Evolutionary conservation across 768 basidiomycete species (phyloP), one percentile per base, ranked within the genome.

Genomic region (Russula sp.): DNA sequence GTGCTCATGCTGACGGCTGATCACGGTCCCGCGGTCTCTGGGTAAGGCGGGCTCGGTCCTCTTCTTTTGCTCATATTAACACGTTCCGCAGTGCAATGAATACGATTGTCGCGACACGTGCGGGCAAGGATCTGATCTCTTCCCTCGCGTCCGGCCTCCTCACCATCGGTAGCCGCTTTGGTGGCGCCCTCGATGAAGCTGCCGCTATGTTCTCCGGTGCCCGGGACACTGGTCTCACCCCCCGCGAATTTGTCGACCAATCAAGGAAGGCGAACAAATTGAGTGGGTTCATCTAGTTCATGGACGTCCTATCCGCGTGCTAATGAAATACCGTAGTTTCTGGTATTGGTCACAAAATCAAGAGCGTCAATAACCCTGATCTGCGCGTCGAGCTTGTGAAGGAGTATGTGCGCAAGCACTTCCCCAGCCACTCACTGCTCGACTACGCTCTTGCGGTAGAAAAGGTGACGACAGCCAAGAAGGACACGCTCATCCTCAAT

Each of bases 331-430:
- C 57, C 56, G 39, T 66, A 90, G 89, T 98, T 80, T 89, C 87
- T 67, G 96, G 96, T 80, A 99, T 99, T 67, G 96, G 96, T 49
- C 96, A 99, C 86, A 98, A 98, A 84, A 97, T 99, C 82, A 99
- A 99, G 86, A 93, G 88, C 67, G 90, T 93, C 66, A 94, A 92
- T 77, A 95, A 95, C 83, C 93, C 92, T 51, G 92, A 94, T 80
- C 80, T 92, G 49, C 90, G 90, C 72, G 90, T 93, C 64, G 88
- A 92, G 76, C 86, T 93, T 63, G 91, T 93, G 58, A 97, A 98
- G 82, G 93, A 95, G 78, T 99, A 90, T 69, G 96, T 96, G 63
- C 78, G 73, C 78, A 93, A 96, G 78, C 77, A 96, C 81, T 99
- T 99, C 91, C 96, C 96, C 4, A 87, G 86, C 70, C 93, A 95